A percentile compares a stretch with the other conserved stretches of the same genome.
These are phyloP conservation scores for Cryptosporidium ubiquitum DNA, from an alignment of 169 alveolate species.

Conservation along the genomic window DNA sequence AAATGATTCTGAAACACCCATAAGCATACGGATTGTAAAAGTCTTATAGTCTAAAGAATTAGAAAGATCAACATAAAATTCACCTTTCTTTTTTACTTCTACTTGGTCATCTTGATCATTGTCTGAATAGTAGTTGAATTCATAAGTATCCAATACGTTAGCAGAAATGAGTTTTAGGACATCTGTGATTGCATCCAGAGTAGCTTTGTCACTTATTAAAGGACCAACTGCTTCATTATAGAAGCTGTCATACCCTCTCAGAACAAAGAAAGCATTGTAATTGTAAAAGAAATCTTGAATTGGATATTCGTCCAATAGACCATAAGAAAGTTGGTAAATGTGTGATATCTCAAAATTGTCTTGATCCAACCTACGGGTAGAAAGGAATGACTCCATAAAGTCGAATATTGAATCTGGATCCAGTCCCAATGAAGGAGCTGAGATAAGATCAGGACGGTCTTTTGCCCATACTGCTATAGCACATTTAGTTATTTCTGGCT, in stretches of 20 bases:
- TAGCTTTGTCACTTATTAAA: background rate
- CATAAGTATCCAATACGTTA: slow-evolving; percentile 6
- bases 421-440: slow-evolving; percentile 38
- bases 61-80: background rate
- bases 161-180: background rate
- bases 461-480: slow-evolving; percentile 31
- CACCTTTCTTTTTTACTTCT: background rate
- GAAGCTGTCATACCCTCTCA: slow-evolving; percentile 4
- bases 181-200: background rate
- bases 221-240: background rate
- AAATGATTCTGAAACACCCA: slow-evolving; percentile 1
- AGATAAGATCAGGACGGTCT: slow-evolving; percentile 35
- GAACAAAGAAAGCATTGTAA: background rate
- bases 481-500: background rate
- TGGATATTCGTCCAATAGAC: background rate
- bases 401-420: background rate
- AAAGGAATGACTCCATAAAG: background rate
- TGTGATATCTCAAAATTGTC: background rate
- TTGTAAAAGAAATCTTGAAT: background rate
- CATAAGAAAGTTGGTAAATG: background rate
- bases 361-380: background rate
- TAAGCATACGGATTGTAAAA: background rate
- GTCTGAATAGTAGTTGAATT: background rate
- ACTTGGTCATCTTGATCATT: background rate
- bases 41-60: background rate